Conservation (phyloP, 371 early-diverging fungal species). For the Quaeritorhiza haematococci region DNA sequence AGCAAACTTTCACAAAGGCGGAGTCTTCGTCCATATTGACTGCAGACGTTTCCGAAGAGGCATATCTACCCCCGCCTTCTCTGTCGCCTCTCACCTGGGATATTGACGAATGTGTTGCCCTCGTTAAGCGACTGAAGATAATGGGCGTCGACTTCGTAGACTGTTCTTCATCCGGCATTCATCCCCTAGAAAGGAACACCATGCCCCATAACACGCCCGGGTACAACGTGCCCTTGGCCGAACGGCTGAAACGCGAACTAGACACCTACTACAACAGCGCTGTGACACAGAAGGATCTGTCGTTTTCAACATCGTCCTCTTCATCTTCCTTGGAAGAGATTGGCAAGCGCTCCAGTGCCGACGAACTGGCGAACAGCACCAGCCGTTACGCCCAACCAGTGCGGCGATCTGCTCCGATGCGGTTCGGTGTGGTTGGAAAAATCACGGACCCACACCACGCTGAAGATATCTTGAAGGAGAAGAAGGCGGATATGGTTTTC, state of each 20-base stretch:
- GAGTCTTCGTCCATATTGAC: background rate
- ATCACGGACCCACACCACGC: slow-evolving; percentile 65
- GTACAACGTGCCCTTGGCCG: too few relatives aligned
- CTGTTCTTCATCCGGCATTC: background rate
- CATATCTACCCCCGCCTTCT: too few relatives aligned
- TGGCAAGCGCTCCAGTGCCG: background rate
- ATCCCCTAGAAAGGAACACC: background rate
- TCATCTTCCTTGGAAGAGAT: background rate
- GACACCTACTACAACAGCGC: too few relatives aligned
- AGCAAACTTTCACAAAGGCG: background rate
- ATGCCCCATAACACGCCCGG: too few relatives aligned
- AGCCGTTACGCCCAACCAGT: slow-evolving; percentile 13
- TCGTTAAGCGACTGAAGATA: background rate
- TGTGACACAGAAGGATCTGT: background rate
- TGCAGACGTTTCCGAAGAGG: too few relatives aligned
- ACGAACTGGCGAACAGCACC: background rate
- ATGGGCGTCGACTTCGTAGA: slow-evolving; percentile 14
- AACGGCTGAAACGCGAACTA: too few relatives aligned
- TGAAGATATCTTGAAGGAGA: slow-evolving; percentile 57
- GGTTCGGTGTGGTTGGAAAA: slow-evolving; percentile 67
- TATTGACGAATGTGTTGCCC: background rate
- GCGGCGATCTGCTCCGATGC: slow-evolving; percentile 40
- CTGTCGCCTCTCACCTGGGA: too few relatives aligned
- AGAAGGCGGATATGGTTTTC: slow-evolving; percentile 69
- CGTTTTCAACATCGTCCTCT: background rate